A percentile compares a stretch with the other conserved stretches of the same genome.
Conservation (phyloP, 179 eudicot genomes). For the Beta lomatogona region DNA sequence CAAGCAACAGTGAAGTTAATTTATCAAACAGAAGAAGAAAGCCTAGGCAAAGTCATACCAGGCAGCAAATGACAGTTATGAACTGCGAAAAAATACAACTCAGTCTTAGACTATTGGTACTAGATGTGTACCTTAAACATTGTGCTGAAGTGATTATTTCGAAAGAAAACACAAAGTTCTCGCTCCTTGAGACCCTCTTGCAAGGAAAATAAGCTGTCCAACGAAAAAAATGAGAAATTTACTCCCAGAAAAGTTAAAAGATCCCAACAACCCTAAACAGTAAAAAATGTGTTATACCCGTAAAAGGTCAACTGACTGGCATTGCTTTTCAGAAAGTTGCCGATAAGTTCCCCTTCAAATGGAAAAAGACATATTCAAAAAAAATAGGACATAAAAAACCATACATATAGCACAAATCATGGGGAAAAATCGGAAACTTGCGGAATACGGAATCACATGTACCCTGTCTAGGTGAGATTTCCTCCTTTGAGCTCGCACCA, state of each 20-base stretch:
- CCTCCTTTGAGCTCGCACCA: conserved; percentile 40
- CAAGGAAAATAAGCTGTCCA: conserved; percentile 69
- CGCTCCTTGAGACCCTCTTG: conserved; percentile 80
- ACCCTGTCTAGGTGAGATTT: conserved; percentile 65
- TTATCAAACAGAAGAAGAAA: conserved; percentile 13
- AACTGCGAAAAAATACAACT: background rate
- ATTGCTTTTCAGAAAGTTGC: conserved; percentile 67
- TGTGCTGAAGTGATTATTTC: conserved; percentile 96
- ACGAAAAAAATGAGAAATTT: background rate
- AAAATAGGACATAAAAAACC: background rate
- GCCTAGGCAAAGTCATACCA: background rate
- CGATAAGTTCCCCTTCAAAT: conserved; percentile 63
- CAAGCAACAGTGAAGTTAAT: conserved; percentile 21
- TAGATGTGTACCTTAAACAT: conserved; percentile 81
- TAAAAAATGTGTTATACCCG: conserved; percentile 51
- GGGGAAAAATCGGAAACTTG: background rate
- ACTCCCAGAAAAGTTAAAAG: background rate
- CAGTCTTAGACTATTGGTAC: background rate
- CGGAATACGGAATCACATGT: conserved; percentile 14
- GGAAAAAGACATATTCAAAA: conserved; percentile 7
- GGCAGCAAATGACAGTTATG: background rate
- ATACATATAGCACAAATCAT: background rate
- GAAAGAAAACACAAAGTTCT: conserved; percentile 90
- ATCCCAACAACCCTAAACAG: background rate
- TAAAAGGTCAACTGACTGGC: conserved; percentile 83